Evolutionary conservation across 495 filamentous ascomycete genomes (phyloP), one percentile per base, ranked within the genome.

Genomic region (Daldinia decipiens): DNA sequence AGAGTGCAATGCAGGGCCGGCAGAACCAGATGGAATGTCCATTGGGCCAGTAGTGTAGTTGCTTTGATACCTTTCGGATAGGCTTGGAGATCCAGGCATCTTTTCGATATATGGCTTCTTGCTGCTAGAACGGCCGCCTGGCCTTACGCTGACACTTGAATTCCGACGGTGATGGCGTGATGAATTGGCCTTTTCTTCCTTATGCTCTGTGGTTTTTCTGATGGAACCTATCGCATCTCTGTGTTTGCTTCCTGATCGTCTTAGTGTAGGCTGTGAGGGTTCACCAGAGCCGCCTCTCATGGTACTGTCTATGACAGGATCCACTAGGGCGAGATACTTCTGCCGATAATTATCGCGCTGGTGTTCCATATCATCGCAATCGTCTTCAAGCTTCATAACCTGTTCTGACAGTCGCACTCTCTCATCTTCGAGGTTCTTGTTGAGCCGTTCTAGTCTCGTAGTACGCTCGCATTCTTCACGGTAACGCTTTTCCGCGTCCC

Each of bases 101-200:
- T 58, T 70, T 52, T 77, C 75, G 29, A 77, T 74, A 43, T 77
- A 77, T 39, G 75, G 73, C 34, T 66, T 73, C 39, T 61, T 70
- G 65, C 63, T 71, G 27, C 53, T 69, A 17, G 73, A 58, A 17
- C 66, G 64, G 29, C 51, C 47, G 13, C 65, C 40, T 54, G 65
- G 34, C 3, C 63, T 63, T 15, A 72, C 52, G 24, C 59, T 71
- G 32, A 71, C 47, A n/a, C 72, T 70, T 17, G 57, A 52, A 50
- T 65, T 77, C 61, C 59, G 73, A 59, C 54, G 68, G 55, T 26
- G 65, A 36, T 51, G 75, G 51, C 52, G 59, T 17, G 58, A 67
- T 38, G 62, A 65, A 38, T 32, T 47, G 13, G 58, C 24, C 43
- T 57, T 67, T 39, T 75, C 64, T 17, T 70, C 59, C 53, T 59